Percentiles rank a stretch among this genome's conserved stretches.
phyloP scores from a whole-genome alignment of 2,329 filamentous ascomycete genomes.

The Talaromyces pinophilus region DNA sequence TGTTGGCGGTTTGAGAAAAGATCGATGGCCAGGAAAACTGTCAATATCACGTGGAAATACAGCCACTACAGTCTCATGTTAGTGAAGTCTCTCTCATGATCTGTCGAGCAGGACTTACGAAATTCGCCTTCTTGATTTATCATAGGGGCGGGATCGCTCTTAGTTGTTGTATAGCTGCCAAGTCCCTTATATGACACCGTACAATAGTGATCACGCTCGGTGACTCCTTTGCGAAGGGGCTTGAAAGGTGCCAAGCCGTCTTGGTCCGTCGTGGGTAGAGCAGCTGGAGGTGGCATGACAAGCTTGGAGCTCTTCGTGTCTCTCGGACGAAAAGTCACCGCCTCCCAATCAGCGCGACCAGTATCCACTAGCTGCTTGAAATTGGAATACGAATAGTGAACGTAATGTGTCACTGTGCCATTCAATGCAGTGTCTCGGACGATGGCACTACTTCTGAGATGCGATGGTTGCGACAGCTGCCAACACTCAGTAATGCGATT shows the following conservation, averaged over 20 bases:
- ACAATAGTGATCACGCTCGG: slow-evolving; percentile 47
- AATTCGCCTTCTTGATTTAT: slow-evolving; percentile 7
- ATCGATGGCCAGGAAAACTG: background rate
- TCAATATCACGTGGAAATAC: slow-evolving; percentile 14
- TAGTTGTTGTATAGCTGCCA: slow-evolving; percentile 36
- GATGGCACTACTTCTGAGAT: slow-evolving; percentile 59
- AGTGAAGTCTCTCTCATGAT: background rate
- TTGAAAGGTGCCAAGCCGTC: slow-evolving; percentile 50
- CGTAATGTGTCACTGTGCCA: slow-evolving; percentile 52
- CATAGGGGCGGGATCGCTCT: slow-evolving; percentile 38
- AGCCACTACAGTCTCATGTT: slow-evolving; percentile 10
- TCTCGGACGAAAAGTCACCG: slow-evolving; percentile 46
- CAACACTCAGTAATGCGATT: slow-evolving; percentile 57
- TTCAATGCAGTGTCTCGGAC: slow-evolving; percentile 56
- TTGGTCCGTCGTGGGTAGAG: slow-evolving; percentile 43
- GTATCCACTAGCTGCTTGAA: slow-evolving; percentile 56
- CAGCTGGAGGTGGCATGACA: slow-evolving; percentile 35
- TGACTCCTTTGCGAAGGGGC: slow-evolving; percentile 37
- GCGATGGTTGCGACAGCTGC: slow-evolving; percentile 59
- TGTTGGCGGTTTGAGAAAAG: background rate
- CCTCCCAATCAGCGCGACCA: slow-evolving; percentile 56
- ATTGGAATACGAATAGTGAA: slow-evolving; percentile 56
- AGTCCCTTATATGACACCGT: slow-evolving; percentile 38
- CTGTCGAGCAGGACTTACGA: slow-evolving; percentile 7
- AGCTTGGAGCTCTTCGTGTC: slow-evolving; percentile 34